Conservation (phyloP, 2,329 filamentous ascomycete species). For the Gremmenia infestans region DNA sequence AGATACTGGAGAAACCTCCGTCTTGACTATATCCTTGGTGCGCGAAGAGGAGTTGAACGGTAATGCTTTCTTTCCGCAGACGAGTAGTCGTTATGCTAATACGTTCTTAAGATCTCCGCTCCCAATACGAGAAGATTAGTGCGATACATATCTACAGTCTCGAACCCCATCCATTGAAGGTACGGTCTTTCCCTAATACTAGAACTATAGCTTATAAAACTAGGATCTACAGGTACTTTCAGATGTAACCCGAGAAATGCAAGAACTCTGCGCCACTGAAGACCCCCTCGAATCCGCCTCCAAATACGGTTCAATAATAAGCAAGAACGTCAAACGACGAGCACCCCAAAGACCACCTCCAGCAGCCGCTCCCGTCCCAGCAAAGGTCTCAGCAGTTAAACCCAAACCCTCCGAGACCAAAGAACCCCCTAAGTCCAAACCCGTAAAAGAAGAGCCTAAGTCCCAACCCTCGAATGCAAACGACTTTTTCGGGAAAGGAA, state of each 20-base stretch:
- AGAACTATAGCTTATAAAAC: neutral
- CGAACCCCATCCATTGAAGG: constrained; percentile 63
- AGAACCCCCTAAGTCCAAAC: constrained; percentile 12
- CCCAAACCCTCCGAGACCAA: constrained; percentile 18
- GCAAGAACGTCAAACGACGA: constrained; percentile 57
- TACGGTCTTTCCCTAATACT: constrained; percentile 25
- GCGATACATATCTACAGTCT: constrained; percentile 88
- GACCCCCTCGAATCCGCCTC: constrained; percentile 55
- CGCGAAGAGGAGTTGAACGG: constrained; percentile 66
- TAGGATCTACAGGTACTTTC: constrained; percentile 64
- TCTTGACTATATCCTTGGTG: constrained; percentile 60
- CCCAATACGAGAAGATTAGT: constrained; percentile 64
- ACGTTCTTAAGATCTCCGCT: constrained; percentile 52
- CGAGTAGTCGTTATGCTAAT: constrained; percentile 5
- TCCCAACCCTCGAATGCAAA: constrained; percentile 29
- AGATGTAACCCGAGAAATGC: constrained; percentile 61
- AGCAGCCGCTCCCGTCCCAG: constrained; percentile 27
- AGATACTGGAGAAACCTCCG: constrained; percentile 46
- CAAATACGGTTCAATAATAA: constrained; percentile 70
- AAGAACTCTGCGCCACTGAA: constrained; percentile 49
- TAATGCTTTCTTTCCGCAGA: constrained; percentile 37
- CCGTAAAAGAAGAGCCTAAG: constrained; percentile 17
- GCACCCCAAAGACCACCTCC: constrained; percentile 26
- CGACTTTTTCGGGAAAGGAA: constrained; percentile 35
- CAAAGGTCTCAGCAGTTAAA: constrained; percentile 31